Percentiles rank a stretch among this genome's conserved stretches.
Evolutionary conservation across 805 yeast species (phyloP).

Genomic region (Sugiyamaella valdiviana): DNA sequence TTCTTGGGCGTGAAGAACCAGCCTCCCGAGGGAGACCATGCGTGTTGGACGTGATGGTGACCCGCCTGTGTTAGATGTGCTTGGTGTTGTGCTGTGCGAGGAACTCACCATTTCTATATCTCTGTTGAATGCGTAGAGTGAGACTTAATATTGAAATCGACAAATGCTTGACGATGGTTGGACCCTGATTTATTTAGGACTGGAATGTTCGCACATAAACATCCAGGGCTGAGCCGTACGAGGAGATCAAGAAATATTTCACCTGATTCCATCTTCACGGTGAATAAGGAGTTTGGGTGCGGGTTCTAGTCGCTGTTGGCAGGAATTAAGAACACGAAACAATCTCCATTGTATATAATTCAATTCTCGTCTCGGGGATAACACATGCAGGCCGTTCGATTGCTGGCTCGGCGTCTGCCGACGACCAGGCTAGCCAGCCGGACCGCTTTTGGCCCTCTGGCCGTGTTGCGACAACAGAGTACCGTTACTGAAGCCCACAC

Average conservation of each 20-base stretch:
- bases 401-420: not conserved
- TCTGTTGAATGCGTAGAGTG: not conserved
- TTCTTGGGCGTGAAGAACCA: constrained; percentile 51
- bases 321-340: not conserved
- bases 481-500: constrained; percentile 1
- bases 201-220: not conserved
- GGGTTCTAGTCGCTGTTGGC: not conserved
- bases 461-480: not conserved
- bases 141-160: not conserved
- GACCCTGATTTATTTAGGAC: not conserved
- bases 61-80: constrained; percentile 2
- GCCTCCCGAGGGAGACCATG: constrained; percentile 47
- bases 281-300: not conserved
- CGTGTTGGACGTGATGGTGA: constrained; percentile 17
- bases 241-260: not conserved
- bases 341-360: too few relatives aligned
- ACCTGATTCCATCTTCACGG: not conserved
- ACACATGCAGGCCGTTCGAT: not conserved
- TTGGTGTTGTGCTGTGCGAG: not conserved
- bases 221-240: not conserved
- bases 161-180: not conserved
- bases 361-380: not conserved
- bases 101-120: not conserved
- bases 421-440: not conserved
- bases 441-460: not conserved